phyloP scores from a whole-genome alignment of 805 yeast genomes.

The Lipomyces yamanashiensis region DNA sequence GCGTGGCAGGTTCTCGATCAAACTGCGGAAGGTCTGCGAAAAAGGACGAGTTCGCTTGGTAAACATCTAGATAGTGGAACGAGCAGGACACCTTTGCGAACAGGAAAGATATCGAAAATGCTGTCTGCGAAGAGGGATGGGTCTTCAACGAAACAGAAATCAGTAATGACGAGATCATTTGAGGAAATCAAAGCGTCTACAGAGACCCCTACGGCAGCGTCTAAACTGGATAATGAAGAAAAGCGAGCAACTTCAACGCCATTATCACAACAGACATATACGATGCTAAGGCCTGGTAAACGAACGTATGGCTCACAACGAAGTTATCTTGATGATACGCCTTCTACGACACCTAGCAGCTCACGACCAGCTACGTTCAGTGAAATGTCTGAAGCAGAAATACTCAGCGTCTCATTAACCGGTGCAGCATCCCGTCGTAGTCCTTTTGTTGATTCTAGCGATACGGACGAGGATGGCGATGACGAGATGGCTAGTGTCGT shows the following conservation, averaged over 20 bases:
- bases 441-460: neutral
- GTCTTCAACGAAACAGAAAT: neutral
- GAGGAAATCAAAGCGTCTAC: neutral
- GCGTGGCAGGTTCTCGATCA: conserved; percentile 22
- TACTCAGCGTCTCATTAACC: conserved; percentile 4
- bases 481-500: conserved; percentile 6
- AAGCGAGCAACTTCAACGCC: neutral
- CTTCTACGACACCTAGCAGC: neutral
- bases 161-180: neutral
- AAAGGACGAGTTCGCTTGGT: neutral
- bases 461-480: conserved; percentile 5
- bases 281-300: conserved; percentile 10
- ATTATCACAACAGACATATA: neutral
- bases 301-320: conserved; percentile 31
- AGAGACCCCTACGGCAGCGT: neutral
- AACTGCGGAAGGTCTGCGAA: neutral
- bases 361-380: conserved; percentile 13
- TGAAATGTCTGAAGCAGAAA: conserved; percentile 21
- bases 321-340: conserved; percentile 28
- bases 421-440: neutral
- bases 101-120: conserved; percentile 8
- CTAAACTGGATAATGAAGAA: neutral
- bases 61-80: neutral
- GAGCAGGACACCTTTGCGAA: neutral
- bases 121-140: conserved; percentile 15